Base-by-base conservation (phyloP, 2,329 filamentous ascomycete species). In the Sordariomycetes sp. region DNA sequence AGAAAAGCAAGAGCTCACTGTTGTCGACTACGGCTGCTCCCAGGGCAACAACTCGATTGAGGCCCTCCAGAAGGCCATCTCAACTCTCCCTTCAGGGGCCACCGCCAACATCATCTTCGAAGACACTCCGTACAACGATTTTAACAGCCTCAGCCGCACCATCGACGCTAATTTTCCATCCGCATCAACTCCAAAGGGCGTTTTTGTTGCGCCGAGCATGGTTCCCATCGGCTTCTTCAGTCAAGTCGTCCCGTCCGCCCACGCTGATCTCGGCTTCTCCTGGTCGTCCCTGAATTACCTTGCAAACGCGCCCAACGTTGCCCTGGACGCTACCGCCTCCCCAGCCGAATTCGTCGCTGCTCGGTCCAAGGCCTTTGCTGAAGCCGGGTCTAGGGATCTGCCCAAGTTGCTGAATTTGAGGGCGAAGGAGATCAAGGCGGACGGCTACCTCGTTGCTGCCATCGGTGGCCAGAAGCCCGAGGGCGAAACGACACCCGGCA, bases 271-370 rank as follows among this genome's bases (percentile, higher is more conserved):
- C 12, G 30, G 30, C 30, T 21, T 32, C 12, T 19, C 16, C 16
- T 32, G 30, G 30, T 32, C 30, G 10, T 32, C 30, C 9, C 19
- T 32, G 10, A 32, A 32, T 18, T 32, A 32, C 18, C 30, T 32
- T 15, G 19, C 18, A 20, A 12, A 12, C 19, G 10, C 12, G 16
- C 30, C 18, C 16, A 32, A 32, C 12, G 16, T 32, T 11, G 11
- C 10, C 8, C 19, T 32, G 16, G 30, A 32, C 30, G 16, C 30
- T 11, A 20, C 30, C 15, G 18, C 18, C 8, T 17, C 30, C 12
- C 4, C 4, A 11, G 11, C 9, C 11, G 30, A 32, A 11, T 4
- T 32, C 15, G 19, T 20, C 12, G 18, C 30, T 12, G 30, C 30
- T 9, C 30, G 30, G 4, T 15, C 9, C 10, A 21, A 32, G 14